Evolutionary conservation across 768 basidiomycete genomes (phyloP), one percentile per base, ranked within the genome.

Genomic region (Tubosaeta sp.): DNA sequence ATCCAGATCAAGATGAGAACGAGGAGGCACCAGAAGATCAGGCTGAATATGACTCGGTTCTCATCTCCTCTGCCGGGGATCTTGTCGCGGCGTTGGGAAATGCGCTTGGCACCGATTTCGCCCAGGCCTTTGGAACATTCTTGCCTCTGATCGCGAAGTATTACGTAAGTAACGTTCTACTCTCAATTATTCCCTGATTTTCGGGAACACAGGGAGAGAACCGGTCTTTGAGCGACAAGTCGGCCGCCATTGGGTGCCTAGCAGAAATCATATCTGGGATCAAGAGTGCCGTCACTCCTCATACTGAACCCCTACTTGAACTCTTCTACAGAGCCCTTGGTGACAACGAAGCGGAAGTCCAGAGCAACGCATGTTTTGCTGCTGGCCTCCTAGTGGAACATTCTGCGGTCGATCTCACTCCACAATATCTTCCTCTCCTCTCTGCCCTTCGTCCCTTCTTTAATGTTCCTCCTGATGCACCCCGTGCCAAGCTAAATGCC

Each of bases 321-420:
- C 79, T 98, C 49, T 88, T 96, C 73, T 86, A 86, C 69, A 78
- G 76, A 48, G 92, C 90, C 9, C 81, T 99, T 13, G 69, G 78
- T 52, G 95, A 98, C 64, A 70, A 76, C 2, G 95, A 97, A 36
- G 73, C 85, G n/a, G 95, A 98, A 70, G 94, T 98, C 9, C 84
- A 90, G 60, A 94, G 91, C 71, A 98, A 98, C 61, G 93, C 94
- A 18, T 93, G 94, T 14, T 99, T 96, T 67, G 95, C 94, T 30
- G 77, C 83, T 30, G 95, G 96, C 52, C 84, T 95, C 36, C 81
- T 99, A 49, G 81, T 97, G 56, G 90, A 94, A 71, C 82, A 93
- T 73, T 84, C 90, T 7, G 76, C 84, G 41, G 68, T 82, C 50
- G 93, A 99, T 66, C 79, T 97, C 34, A 82, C 86, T 1, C 72